Evolutionary conservation across 371 early-diverging fungal genomes (phyloP), one percentile per base, ranked within the genome.

Genomic region (Haplosporangium sp.): DNA sequence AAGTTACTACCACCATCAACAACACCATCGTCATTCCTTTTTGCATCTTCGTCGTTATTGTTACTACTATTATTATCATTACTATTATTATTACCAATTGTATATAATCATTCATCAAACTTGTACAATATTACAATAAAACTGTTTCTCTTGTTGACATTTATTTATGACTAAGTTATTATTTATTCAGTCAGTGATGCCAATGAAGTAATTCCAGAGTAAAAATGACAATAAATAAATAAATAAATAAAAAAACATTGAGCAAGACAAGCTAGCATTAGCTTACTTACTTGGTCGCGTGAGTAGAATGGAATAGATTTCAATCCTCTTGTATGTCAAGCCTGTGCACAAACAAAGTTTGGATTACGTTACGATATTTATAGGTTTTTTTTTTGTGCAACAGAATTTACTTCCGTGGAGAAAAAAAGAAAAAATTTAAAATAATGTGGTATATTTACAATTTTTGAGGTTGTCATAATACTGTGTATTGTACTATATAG

Each of bases 51-150:
- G 27, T 27, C 27, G 1, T 27, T 27, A 27, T 27, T 27, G 27
- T 27, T 27, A 27, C 27, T 27, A 27, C 1, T n/a, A 42, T 42
- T 13, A 17, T 48, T n/a, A 48, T 17, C 1, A 17, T 48, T n/a
- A 48, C 17, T n/a, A 44, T 44, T n/a, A 17, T 17, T n/a, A 48
- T 48, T 13, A 48, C 13, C 48, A 48, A 34, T 65, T 57, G 20
- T 57, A 58, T 45, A 65, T 44, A 40, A 48, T 17, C 35, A 56
- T 56, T 27, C 56, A 35, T 35, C 56, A 48, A 48, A 48, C 48
- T 48, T 48, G 48, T 48, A 48, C 48, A 17, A 48, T 48, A 48
- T 48, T 13, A 48, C n/a, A 48, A 17, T 48, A 48, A 17, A 48
- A 15, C 48, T 17, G 13, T 15, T 11, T 13, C 15, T 47, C 9